Percentiles rank a stretch among this genome's conserved stretches.
phyloP scores from a whole-genome alignment of 2,329 filamentous ascomycete species.

The Cladophialophora bantiana region DNA sequence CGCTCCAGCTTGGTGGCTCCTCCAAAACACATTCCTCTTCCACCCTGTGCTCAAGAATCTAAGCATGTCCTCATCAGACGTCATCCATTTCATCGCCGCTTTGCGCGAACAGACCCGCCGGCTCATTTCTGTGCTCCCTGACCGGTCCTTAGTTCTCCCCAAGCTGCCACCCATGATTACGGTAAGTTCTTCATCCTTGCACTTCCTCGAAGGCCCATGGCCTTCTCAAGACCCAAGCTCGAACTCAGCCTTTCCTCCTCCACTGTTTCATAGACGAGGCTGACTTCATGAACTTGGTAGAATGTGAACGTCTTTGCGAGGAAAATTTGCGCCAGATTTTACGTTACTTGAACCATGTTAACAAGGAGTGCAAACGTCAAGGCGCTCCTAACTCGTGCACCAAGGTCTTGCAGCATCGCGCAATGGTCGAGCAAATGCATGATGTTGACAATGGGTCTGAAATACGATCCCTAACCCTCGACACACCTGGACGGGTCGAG shows the following conservation, averaged over 20 bases:
- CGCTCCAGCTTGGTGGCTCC: neutral
- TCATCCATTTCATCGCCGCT: neutral
- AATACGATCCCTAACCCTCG: neutral
- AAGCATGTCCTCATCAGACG: slow-evolving; percentile 6
- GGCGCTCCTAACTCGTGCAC: neutral
- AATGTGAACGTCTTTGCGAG: slow-evolving; percentile 9
- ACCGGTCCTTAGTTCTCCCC: neutral
- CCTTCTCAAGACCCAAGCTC: neutral
- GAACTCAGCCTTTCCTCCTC: neutral
- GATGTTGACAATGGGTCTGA: slow-evolving; percentile 1
- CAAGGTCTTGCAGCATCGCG: neutral
- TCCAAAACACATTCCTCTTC: neutral
- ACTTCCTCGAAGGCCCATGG: neutral
- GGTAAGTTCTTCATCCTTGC: neutral
- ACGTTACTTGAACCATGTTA: slow-evolving; percentile 21
- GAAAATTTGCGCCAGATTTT: slow-evolving; percentile 15
- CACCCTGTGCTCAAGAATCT: neutral
- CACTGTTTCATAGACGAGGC: neutral
- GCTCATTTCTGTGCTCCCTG: neutral
- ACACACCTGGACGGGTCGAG: neutral
- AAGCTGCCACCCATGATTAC: slow-evolving; percentile 5
- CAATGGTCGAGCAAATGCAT: slow-evolving; percentile 8
- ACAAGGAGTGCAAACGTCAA: slow-evolving; percentile 23
- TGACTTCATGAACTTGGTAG: neutral
- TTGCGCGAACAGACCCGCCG: neutral